Evolutionary conservation across 768 basidiomycete genomes (phyloP), one percentile per base, ranked within the genome.

Genomic region (Trametes gibbosa): DNA sequence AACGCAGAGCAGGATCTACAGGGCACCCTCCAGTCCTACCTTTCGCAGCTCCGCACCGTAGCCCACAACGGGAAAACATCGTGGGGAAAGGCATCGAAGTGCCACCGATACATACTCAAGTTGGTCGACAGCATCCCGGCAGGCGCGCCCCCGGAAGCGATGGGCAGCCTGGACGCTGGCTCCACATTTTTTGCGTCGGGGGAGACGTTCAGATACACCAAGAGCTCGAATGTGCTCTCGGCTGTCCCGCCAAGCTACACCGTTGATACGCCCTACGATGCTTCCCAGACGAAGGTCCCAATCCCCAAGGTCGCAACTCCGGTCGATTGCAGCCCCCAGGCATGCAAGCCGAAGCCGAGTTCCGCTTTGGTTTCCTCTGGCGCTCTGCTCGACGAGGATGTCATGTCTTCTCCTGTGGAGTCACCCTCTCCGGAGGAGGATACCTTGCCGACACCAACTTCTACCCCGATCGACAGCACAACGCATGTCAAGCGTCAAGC

Each of bases 101-200:
- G 53, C 34, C 53, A 55, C 16, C 21, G 34, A 34, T 55, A 55
- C 25, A 35, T 13, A 34, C 32, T 55, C 34, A 45, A 47, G 24
- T 45, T 55, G 2, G 14, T 47, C 34, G 32, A 35, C 14, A 23
- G 21, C 5, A 32, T 37, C 21, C 43, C 45, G 10, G 45, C 53
- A 6, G 45, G 45, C 9, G 43, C 53, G 1, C 32, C 32, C 2
- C 14, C 45, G 1, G 25, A 19, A 12, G 32, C 53, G 9, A 34
- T 55, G 21, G 53, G 53, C 16, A 47, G 53, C 43, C 21, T 55
- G 5, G 53, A 55, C 53, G 21, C 53, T 2, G 54, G 54, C 23
- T 48, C 49, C 5, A 37, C 39, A 1, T 57, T 57, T 40, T 50
- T 50, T 40, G 27, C 37, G 17, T 41, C 47, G 2, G 48, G 27